Base-by-base conservation (phyloP, 352 stramenopile species). In the Phytophthora foliorum region DNA sequence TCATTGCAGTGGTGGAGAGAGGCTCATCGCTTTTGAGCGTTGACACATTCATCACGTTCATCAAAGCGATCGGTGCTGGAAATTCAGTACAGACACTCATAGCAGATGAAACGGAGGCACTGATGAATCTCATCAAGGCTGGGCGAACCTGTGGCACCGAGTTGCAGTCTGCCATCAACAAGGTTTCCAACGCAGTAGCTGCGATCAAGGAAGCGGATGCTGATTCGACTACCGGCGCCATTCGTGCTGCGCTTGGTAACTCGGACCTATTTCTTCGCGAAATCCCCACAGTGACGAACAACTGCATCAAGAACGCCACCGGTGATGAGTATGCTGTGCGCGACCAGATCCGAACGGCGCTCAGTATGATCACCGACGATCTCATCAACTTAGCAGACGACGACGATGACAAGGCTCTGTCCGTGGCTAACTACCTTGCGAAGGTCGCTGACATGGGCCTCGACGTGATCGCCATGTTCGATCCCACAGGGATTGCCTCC, bases 61-160 rank as follows among this genome's bases (percentile, higher is more conserved):
- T 67, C 36, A 53, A 42, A 4, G 59, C 53, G 22, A 21, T 54
- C 22, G 55, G 42, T 14, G 39, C 56, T 16, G 41, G 41, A 22
- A 49, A 59, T 36, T 25, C 50, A 19, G 54, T 71, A 0, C 19
- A 27, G 21, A 34, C 49, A n/a, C 55, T 80, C 3, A 61, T 53
- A 13, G 2, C 49, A 4, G 42, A 36, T 10, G 72, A 76, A 44
- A 17, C 39, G 6, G 8, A 24, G 1, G 53, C 32, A 7, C 63
- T 82, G 39, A 63, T 56, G 49, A 67, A 49, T 1, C 49, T 79
- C 14, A 59, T 85, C 29, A 46, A 17, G 80, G 46, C 66, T 78
- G 55, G 63, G 6, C 34, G 34, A 39, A 39, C 34, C 3, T 39
- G 34, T 39, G 34, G 34, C 14, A 39, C 34, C 34, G 34, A 39